Evolutionary conservation across 345 rosid species (phyloP).

Genomic region (Combretum micranthum): DNA sequence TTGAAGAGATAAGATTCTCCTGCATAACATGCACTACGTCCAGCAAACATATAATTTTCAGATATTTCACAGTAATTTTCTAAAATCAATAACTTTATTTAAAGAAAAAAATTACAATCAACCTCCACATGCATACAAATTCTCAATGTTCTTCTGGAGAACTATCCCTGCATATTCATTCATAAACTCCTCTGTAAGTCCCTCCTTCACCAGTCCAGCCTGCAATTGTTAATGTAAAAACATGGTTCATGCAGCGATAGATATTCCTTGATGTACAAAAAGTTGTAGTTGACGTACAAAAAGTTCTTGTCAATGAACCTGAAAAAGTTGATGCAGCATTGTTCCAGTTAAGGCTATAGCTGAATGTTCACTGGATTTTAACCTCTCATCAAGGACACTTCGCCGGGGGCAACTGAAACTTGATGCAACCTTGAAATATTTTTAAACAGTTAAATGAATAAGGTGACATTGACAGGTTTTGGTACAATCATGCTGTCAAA

Average conservation of each 20-base stretch:
- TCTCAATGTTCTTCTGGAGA: conserved; percentile 70
- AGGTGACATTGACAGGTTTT: background rate
- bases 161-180: conserved; percentile 60
- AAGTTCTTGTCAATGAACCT: conserved; percentile 37
- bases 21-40: background rate
- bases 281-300: background rate
- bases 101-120: conserved; percentile 1
- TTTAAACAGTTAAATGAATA: background rate
- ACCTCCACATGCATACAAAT: conserved; percentile 95
- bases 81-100: too few species aligned
- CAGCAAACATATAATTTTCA: too few species aligned
- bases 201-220: conserved; percentile 74
- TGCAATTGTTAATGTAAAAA: conserved; percentile 21
- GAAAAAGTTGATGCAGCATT: conserved; percentile 90
- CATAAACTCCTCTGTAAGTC: conserved; percentile 50
- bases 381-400: conserved; percentile 86
- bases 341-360: conserved; percentile 79
- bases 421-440: conserved; percentile 58
- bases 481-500: background rate
- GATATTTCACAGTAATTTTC: too few species aligned
- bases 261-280: background rate
- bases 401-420: conserved; percentile 89
- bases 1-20: conserved; percentile 1
- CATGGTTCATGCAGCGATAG: background rate
- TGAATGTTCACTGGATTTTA: conserved; percentile 66